Evolutionary conservation across 148 eudicot species (phyloP), one percentile per base, ranked within the genome.

Genomic region (Polygonum maritimum): DNA sequence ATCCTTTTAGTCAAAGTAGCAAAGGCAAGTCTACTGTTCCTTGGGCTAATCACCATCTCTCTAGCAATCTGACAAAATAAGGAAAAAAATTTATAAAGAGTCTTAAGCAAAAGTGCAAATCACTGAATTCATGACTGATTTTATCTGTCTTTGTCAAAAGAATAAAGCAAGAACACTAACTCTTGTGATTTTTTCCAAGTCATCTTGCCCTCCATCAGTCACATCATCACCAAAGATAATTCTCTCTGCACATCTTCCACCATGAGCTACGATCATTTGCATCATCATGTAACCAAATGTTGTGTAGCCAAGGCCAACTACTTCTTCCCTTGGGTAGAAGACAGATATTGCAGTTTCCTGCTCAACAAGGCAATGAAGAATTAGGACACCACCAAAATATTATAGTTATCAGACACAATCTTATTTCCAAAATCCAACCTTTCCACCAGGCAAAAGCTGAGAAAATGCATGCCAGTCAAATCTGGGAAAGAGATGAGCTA

Each of bases 391-490:
- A 45, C 45, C 75, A 45, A 35, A 10, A 72, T 10, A 72, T 16
- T 72, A n/a, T 44, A 72, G n/a, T 41, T 44, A 44, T 3, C 7
- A n/a, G 5, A 72, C 4, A 48, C 75, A 41, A 14, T 6, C 31
- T 54, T 54, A 67, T 47, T 47, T 45, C 48, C 69, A 45, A 40
- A 47, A 36, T 74, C 55, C 54, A 69, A 91, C 97, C 97, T 94
- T 94, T 76, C 98, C 98, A 81, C 97, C 98, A 40, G 98, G 98
- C 60, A 94, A 81, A 45, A 94, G 94, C 88, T 94, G 98, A 76
- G 98, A 91, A 83, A 94, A 94, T 75, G 98, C 98, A 86, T 94
- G 98, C 97, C 97, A 91, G 82, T 94, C 98, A 82, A 88, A 94
- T 80, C 86, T 85, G 85, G 97, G 97, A 81, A 94, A 94, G 79